Evolutionary conservation across 2,329 filamentous ascomycete genomes (phyloP).

Genomic region (Arachnopeziza araneosa): DNA sequence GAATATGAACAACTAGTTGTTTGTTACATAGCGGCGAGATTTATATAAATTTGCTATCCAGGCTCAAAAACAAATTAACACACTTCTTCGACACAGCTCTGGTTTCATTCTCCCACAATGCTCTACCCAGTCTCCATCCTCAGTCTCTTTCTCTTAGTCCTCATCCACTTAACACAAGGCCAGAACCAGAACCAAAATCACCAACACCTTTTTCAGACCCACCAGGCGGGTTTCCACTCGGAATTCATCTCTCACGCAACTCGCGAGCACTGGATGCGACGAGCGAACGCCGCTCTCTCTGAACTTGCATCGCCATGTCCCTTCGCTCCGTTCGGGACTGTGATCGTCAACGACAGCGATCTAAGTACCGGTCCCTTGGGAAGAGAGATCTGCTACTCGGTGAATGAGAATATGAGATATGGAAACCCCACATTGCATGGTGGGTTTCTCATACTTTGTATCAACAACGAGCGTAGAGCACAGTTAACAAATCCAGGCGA

Average conservation of each 20-base stretch:
- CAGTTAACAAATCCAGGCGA: conserved; percentile 36
- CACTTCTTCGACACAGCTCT: not conserved
- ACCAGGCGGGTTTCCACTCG: not conserved
- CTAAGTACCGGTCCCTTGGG: conserved; percentile 32
- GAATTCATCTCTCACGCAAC: conserved; percentile 33
- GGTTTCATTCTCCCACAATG: conserved; percentile 10
- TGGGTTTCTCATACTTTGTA: conserved; percentile 9
- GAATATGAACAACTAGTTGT: not conserved
- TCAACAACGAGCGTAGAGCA: too few relatives aligned
- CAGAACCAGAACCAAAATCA: conserved; percentile 4
- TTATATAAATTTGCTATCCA: not conserved
- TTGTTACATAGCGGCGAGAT: not conserved
- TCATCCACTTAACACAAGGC: conserved; percentile 21
- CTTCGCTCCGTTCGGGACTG: conserved; percentile 47
- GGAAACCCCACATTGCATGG: conserved; percentile 51
- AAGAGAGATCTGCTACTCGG: conserved; percentile 44
- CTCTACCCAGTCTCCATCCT: conserved; percentile 21
- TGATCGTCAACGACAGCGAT: conserved; percentile 50
- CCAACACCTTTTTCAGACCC: not conserved
- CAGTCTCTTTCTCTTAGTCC: conserved; percentile 14
- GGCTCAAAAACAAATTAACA: not conserved
- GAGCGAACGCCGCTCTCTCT: conserved; percentile 39
- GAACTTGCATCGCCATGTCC: conserved; percentile 42
- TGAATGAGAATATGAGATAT: conserved; percentile 38
- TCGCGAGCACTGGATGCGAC: conserved; percentile 47